These are phyloP conservation scores for Calocera viscosa DNA, from an alignment of 768 basidiomycete genomes.

Conservation along the genomic window DNA sequence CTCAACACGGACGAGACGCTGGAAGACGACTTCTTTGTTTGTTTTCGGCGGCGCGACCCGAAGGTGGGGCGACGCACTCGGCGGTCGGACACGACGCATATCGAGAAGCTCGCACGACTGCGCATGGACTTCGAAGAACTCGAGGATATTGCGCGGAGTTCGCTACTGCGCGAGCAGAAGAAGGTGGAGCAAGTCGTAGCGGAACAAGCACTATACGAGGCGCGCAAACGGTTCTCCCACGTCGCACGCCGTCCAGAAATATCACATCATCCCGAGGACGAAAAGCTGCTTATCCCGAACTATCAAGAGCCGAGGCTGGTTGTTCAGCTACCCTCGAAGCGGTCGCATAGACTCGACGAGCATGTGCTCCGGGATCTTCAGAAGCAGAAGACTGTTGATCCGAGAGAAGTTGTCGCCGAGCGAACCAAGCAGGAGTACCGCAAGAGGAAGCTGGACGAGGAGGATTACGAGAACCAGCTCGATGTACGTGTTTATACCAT, in stretches of 20 bases:
- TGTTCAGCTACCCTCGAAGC: neutral
- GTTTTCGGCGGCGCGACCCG: constrained; percentile 89
- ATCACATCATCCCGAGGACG: neutral
- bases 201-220: neutral
- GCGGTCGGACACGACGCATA: constrained; percentile 74
- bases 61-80: constrained; percentile 91
- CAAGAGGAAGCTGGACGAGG: neutral
- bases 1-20: constrained; percentile 89
- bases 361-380: neutral
- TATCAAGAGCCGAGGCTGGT: constrained; percentile 1
- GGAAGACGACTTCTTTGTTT: constrained; percentile 86
- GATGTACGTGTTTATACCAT: neutral
- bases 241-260: neutral
- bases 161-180: constrained; percentile 57
- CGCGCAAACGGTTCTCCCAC: neutral
- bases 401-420: neutral
- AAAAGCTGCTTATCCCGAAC: neutral
- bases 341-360: neutral
- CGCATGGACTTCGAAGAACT: constrained; percentile 62
- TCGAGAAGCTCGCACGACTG: constrained; percentile 79
- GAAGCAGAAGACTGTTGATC: neutral
- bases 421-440: neutral
- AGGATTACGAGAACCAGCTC: neutral
- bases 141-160: constrained; percentile 55
- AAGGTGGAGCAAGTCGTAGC: constrained; percentile 43